Evolutionary conservation across 345 rosid species (phyloP).

Genomic region (Jatropha curcas): DNA sequence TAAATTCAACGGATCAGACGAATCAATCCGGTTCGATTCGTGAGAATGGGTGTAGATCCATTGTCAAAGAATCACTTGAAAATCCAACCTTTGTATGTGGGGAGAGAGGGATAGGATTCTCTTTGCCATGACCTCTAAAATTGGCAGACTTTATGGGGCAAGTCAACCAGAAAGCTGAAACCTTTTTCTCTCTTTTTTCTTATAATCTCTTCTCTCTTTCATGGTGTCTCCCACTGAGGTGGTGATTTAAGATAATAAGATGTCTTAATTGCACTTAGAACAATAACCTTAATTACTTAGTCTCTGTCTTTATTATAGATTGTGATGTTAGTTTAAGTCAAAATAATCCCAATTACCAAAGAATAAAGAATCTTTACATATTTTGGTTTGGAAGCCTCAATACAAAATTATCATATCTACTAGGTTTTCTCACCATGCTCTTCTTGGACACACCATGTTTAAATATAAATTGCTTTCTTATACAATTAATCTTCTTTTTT

Average conservation of each 20-base stretch:
- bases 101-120: constrained; percentile 46
- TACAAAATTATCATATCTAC: not conserved
- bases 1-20: no score
- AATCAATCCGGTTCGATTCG: no score
- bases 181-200: constrained; percentile 12
- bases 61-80: constrained; percentile 26
- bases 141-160: constrained; percentile 60
- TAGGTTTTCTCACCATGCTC: constrained; percentile 6
- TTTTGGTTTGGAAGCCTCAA: not conserved
- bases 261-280: constrained; percentile 15
- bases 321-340: not conserved
- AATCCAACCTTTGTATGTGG: constrained; percentile 19
- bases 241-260: constrained; percentile 17
- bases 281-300: not conserved
- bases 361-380: not conserved
- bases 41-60: constrained; percentile 50
- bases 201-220: not conserved
- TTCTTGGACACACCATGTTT: not conserved
- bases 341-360: not conserved
- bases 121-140: constrained; percentile 36
- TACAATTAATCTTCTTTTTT: no score
- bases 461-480: not conserved
- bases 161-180: constrained; percentile 65
- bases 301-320: constrained; percentile 4
- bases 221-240: constrained; percentile 52